Evolutionary conservation across 805 yeast species (phyloP), one percentile per base, ranked within the genome.

Genomic region (Candida sakaeoensis): DNA sequence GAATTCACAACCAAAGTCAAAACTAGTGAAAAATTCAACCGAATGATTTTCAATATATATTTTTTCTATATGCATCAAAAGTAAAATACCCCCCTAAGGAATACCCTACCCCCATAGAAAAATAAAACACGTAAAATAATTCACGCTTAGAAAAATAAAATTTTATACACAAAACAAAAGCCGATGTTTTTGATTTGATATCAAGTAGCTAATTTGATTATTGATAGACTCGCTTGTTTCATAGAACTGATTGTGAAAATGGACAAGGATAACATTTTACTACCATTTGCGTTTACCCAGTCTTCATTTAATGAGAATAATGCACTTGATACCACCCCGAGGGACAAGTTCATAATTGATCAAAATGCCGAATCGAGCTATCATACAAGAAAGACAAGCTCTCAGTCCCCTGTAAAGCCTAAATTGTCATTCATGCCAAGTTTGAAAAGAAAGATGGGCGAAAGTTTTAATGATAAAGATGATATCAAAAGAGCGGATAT

Each of bases 201-300:
- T 14, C 14, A 6, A 28, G 9, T 7, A 21, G 29, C n/a, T 26
- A 10, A 12, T 26, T 13, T 14, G n/a, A n/a, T n/a, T n/a, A n/a
- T n/a, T n/a, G n/a, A n/a, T n/a, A n/a, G n/a, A n/a, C n/a, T n/a
- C n/a, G n/a, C n/a, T n/a, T n/a, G n/a, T n/a, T n/a, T n/a, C n/a
- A n/a, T n/a, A n/a, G n/a, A 26, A 26, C 6, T 28, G 25, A 12
- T 4, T 13, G 19, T 15, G 3, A 22, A 3, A 4, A 58, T 58
- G 63, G 63, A 58, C 40, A 63, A 61, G 40, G 46, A 59, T 29
- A 63, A 60, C 39, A 71, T 68, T 1, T 49, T 75, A 18, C 58
- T 74, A n/a, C 80, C 81, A 4, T 68, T 74, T 58, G 75, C 79
- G 3, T 75, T 59, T 46, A 68, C 63, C 42, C 55, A 62, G 8